Base-by-base conservation (phyloP, 2,329 filamentous ascomycete genomes). In the Cordyceps javanica region DNA sequence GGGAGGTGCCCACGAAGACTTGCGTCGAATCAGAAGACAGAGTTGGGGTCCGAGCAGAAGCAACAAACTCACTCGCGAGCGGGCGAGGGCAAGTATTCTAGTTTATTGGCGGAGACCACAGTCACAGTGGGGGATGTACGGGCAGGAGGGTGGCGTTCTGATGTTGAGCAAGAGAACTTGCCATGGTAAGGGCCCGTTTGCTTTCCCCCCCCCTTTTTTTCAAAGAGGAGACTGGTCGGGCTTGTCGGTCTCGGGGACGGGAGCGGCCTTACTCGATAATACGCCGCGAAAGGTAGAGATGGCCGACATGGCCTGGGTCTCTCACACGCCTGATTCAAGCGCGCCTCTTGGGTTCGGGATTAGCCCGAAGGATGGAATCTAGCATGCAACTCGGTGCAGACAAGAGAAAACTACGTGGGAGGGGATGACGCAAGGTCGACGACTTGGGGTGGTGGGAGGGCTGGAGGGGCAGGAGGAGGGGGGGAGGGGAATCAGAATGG, bases 11-110 rank as follows among this genome's bases (percentile, higher is more conserved):
- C 10, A 30, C 16, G 28, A 16, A 28, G 28, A 7, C 41, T n/a
- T 34, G 19, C 32, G 32, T 45, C 52, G 52, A 55, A 55, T 55
- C 52, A 55, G 52, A 16, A 46, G 52, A 10, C 14, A 19, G 52
- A 16, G 42, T 30, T 21, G 26, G 52, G 52, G 52, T 55, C 52
- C 52, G 52, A 55, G 52, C 41, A 45, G 52, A 41, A 26, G 39
- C 30, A 36, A 32, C 52, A 32, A 38, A 36, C 52, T 55, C 30
- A 26, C 30, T 19, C 41, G 28, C 52, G 52, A 21, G 41, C 39
- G 16, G 28, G 32, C 14, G 52, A 38, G 23, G 16, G 49, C 46
- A 34, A 28, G 41, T 9, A 19, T 36, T 45, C n/a, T 38, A 36
- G 16, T 41, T 23, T 16, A 42, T 42, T 55, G 32, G 52, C 39